These are phyloP conservation scores for Byssochlamys sp. DNA, from an alignment of 2,329 filamentous ascomycete species.

Conservation along the genomic window DNA sequence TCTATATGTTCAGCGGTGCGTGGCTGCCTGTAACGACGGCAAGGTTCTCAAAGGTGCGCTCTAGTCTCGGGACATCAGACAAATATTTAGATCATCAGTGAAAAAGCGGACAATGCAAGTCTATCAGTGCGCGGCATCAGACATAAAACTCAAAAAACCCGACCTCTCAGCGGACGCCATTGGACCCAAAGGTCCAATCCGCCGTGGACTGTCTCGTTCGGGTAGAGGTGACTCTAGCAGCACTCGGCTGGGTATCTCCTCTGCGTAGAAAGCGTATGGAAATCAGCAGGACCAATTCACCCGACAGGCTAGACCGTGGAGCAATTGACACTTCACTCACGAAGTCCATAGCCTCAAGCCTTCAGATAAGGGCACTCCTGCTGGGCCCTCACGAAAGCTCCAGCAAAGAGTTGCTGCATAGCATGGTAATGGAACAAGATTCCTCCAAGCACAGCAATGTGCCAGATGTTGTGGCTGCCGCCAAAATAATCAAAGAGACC, in stretches of 20 bases:
- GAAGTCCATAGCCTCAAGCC: not conserved
- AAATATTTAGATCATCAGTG: not conserved
- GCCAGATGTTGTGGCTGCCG: constrained; percentile 95
- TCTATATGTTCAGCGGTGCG: not conserved
- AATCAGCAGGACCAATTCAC: too few relatives aligned
- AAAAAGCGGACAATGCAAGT: not conserved
- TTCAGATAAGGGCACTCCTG: constrained; percentile 31
- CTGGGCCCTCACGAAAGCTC: constrained; percentile 60
- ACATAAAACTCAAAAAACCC: not conserved
- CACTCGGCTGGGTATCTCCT: not conserved
- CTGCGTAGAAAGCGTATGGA: not conserved
- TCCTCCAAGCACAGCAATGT: constrained; percentile 82
- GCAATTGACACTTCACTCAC: not conserved
- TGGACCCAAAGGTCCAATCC: not conserved
- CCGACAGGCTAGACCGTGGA: not conserved
- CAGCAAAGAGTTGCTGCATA: constrained; percentile 88
- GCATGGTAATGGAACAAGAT: constrained; percentile 96
- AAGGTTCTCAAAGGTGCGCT: not conserved
- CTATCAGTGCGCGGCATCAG: not conserved
- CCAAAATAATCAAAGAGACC: constrained; percentile 92
- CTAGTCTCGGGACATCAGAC: not conserved
- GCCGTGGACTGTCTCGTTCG: not conserved
- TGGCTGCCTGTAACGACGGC: not conserved
- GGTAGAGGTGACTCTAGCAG: not conserved
- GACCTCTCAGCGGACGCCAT: not conserved